Base-by-base conservation (phyloP, 2,329 filamentous ascomycete genomes). In the Capronia coronata region DNA sequence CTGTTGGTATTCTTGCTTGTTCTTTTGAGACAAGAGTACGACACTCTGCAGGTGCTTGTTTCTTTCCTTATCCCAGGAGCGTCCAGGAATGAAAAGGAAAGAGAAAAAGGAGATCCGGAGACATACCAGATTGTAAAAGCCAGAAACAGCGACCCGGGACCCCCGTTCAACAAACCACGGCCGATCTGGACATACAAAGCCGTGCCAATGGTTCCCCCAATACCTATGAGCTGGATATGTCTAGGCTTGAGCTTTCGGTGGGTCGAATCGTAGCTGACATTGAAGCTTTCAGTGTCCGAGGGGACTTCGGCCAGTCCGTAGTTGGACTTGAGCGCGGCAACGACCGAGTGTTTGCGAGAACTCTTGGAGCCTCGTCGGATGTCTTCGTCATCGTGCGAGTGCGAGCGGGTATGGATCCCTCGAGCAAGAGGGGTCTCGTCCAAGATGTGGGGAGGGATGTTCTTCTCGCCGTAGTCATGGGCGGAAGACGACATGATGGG, bases 171-270 rank as follows among this genome's bases (percentile, higher is more conserved):
- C 48, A 73, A 49, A 14, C 62, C 65, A 40, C 64, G 60, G 10
- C 70, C 70, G 47, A 72, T 70, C 47, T 70, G 66, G 19, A 71
- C 69, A 51, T 67, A 71, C 27, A 72, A 55, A 0, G 65, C 67
- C n/a, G 66, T 70, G 16, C 70, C 68, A 57, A 73, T 71, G 25
- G 68, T 69, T 10, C 70, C 70, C 19, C 71, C 71, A 47, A 73
- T 72, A 34, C 69, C 71, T 48, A 73, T 73, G 49, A 73, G 58
- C 54, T 73, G 69, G 34, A 73, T 68, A 60, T 73, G 71, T 52
- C 70, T 61, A 11, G 69, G 65, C 52, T 71, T 72, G 16, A 73
- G 60, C 50, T 65, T 69, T 46, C 70, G 52, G 35, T 59, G 57
- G 10, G 57, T 59, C 13, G 37, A 46, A 27, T 59, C 57, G 23